These are phyloP conservation scores for Arachis hypogaea DNA, from an alignment of 306 rosid species.

Conservation along the genomic window DNA sequence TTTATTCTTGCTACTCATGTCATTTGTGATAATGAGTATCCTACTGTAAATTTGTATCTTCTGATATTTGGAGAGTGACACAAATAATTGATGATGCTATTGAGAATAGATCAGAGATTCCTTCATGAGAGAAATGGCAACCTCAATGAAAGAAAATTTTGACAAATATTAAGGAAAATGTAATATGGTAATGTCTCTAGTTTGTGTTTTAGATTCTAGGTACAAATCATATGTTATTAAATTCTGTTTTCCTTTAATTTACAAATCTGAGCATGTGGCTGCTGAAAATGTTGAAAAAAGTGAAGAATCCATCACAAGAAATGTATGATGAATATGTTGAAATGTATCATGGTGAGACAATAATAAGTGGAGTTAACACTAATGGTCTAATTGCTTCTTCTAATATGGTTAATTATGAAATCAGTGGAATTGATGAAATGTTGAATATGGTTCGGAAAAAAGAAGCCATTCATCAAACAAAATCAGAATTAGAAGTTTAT, in stretches of 20 bases:
- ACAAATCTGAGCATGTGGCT: too few species aligned
- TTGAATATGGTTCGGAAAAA: background rate
- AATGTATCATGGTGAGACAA: background rate
- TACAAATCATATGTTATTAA: background rate
- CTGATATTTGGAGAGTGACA: background rate
- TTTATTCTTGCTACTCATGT: constrained; percentile 2
- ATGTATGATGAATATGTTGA: background rate
- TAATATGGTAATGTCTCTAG: background rate
- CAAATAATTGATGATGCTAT: background rate
- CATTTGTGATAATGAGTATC: background rate
- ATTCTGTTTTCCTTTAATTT: too few species aligned
- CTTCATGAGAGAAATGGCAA: background rate
- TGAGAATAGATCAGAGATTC: background rate
- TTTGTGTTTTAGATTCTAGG: background rate
- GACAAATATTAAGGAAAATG: background rate
- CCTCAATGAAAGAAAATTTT: background rate
- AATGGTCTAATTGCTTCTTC: too few species aligned
- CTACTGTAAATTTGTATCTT: background rate
- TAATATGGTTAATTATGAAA: too few species aligned
- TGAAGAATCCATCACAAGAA: background rate
- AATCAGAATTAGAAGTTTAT: background rate
- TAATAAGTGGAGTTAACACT: background rate
- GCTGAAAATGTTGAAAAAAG: background rate
- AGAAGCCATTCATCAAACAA: background rate
- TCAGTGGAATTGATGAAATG: background rate